Conservation (phyloP, 1,284 basidiomycete genomes). For the Vanrija humicola region DNA sequence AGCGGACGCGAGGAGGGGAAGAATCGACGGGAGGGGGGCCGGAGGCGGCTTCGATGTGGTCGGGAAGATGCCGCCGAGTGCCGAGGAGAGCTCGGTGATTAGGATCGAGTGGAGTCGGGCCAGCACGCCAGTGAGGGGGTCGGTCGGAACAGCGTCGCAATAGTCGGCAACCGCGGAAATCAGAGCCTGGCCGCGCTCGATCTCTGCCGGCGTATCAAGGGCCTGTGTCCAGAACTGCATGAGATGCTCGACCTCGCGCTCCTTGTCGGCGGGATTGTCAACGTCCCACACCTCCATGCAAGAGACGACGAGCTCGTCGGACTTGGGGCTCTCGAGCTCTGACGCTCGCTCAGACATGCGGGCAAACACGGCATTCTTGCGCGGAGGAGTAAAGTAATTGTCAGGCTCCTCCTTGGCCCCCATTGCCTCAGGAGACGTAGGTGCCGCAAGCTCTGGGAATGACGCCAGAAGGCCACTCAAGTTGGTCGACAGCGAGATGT, state of each 20-base stretch:
- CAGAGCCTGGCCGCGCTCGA: conserved; percentile 10
- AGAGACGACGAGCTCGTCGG: conserved; percentile 36
- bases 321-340: conserved; percentile 11
- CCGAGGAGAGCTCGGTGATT: conserved; percentile 17
- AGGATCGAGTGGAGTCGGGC: conserved; percentile 22
- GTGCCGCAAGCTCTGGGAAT: conserved; percentile 32
- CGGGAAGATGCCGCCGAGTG: conserved; percentile 32
- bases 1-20: conserved; percentile 30
- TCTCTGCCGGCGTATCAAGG: conserved; percentile 28
- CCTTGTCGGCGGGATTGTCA: conserved; percentile 28
- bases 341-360: conserved; percentile 24
- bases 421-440: conserved; percentile 8
- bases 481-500: conserved; percentile 20
- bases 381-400: conserved; percentile 33
- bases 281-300: conserved; percentile 45
- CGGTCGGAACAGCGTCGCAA: too few species aligned
- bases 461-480: conserved; percentile 19
- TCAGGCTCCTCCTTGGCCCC: background rate
- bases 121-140: conserved; percentile 13
- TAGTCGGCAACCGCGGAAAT: conserved; percentile 21
- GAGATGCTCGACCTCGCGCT: conserved; percentile 33
- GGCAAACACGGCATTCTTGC: conserved; percentile 30
- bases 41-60: conserved; percentile 24
- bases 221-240: conserved; percentile 31
- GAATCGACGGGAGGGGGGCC: conserved; percentile 29